Evolutionary conservation across 495 filamentous ascomycete species (phyloP).

Genomic region (Haplographium delicatum): DNA sequence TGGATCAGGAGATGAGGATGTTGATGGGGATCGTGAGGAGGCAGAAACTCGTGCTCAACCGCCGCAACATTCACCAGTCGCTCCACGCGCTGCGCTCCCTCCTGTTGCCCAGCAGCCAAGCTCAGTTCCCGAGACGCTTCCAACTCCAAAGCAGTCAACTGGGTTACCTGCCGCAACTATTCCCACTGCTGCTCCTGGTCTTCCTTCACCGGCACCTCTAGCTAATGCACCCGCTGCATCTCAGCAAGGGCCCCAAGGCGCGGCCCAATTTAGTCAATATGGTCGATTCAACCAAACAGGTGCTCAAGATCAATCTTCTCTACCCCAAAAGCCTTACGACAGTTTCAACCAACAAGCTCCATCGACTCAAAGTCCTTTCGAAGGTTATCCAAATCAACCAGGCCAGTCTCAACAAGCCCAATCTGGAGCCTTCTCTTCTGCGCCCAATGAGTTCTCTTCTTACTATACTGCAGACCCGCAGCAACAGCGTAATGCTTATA

Average conservation of each 20-base stretch:
- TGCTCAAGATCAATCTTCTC: conserved; percentile 52
- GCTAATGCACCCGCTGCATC: conserved; percentile 27
- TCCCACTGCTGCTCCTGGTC: conserved; percentile 30
- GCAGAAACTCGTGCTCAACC: conserved; percentile 92
- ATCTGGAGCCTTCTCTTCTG: conserved; percentile 61
- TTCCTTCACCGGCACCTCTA: conserved; percentile 22
- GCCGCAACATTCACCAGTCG: conserved; percentile 86
- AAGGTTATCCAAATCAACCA: conserved; percentile 48
- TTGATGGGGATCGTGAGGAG: conserved; percentile 92
- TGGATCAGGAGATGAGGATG: conserved; percentile 68
- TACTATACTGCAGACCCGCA: conserved; percentile 79
- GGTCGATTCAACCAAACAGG: conserved; percentile 58
- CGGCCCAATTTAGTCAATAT: conserved; percentile 52
- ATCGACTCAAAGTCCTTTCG: conserved; percentile 39
- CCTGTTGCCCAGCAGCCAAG: conserved; percentile 54
- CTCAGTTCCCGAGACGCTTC: conserved; percentile 54
- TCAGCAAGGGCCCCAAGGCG: conserved; percentile 31
- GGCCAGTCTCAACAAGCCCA: conserved; percentile 56
- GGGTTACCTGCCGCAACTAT: conserved; percentile 65
- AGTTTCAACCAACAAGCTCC: conserved; percentile 70
- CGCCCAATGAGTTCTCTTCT: conserved; percentile 73
- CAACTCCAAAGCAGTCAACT: conserved; percentile 61
- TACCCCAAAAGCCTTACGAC: conserved; percentile 79
- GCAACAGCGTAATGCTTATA: conserved; percentile 70
- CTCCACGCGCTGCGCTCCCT: conserved; percentile 88